phyloP scores from a whole-genome alignment of 257 asterid genomes.

The Nicotiana attenuata region DNA sequence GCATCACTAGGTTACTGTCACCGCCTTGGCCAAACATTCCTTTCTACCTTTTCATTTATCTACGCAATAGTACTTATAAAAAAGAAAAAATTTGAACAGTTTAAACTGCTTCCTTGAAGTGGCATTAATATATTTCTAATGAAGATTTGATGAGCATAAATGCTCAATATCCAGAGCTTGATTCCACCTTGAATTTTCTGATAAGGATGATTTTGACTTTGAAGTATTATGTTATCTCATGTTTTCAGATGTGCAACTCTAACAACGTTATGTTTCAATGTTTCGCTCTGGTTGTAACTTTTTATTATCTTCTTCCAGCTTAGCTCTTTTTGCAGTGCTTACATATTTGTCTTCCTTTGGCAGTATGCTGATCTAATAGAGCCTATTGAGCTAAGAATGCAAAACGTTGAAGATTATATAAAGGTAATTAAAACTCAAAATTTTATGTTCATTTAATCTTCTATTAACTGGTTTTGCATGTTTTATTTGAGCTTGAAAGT shows the following conservation, averaged over 20 bases:
- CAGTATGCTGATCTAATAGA: conserved; percentile 71
- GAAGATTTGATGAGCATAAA: not conserved
- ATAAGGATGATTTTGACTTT: not conserved
- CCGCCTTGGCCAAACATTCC: not conserved
- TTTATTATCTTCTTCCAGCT: not conserved
- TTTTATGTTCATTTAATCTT: not conserved
- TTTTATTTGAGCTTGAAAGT: not conserved
- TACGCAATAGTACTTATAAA: no score
- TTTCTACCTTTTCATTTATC: no score
- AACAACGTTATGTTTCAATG: not conserved
- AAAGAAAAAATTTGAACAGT: no score
- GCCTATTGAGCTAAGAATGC: conserved; percentile 66
- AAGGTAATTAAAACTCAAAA: conserved; percentile 41
- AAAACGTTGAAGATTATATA: conserved; percentile 63
- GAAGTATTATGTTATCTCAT: not conserved
- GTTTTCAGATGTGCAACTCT: not conserved
- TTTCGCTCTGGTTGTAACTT: not conserved
- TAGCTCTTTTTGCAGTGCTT: conserved; percentile 1
- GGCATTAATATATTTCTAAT: not conserved
- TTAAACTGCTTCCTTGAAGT: no score
- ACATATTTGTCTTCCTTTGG: conserved; percentile 20
- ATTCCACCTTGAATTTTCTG: not conserved
- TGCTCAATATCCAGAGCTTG: not conserved
- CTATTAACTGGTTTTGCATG: not conserved
- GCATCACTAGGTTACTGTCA: not conserved